Percentiles rank a stretch among this genome's conserved stretches.
Conservation (phyloP, 2,329 filamentous ascomycete species). For the Cyphellophora attinorum region DNA sequence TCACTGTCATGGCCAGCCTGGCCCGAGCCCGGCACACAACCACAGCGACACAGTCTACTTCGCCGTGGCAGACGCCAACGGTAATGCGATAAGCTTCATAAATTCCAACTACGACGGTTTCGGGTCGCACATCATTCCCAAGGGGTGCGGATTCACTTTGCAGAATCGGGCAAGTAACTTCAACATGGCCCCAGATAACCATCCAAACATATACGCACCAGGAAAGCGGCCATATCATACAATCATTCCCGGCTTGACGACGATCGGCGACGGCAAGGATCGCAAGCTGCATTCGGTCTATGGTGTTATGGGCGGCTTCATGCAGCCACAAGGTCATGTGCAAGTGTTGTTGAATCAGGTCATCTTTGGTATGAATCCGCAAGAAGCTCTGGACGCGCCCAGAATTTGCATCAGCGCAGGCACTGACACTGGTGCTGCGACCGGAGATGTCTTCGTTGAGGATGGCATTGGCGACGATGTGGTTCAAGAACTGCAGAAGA, state of each 20-base stretch:
- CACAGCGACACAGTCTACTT: constrained; percentile 95
- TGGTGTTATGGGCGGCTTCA: constrained; percentile 96
- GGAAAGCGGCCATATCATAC: constrained; percentile 92
- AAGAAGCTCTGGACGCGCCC: constrained; percentile 82
- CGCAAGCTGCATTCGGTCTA: constrained; percentile 73
- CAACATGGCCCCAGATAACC: constrained; percentile 51
- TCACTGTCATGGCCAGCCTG: constrained; percentile 53
- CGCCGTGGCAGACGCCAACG: constrained; percentile 65
- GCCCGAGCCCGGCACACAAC: constrained; percentile 63
- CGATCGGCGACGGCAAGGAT: constrained; percentile 50
- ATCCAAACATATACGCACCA: constrained; percentile 73
- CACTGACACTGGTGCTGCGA: constrained; percentile 36
- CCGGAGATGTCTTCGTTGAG: constrained; percentile 58
- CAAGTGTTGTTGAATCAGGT: constrained; percentile 88
- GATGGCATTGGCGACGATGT: constrained; percentile 66
- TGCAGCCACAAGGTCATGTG: constrained; percentile 95
- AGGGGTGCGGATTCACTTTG: constrained; percentile 80
- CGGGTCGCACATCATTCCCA: constrained; percentile 76
- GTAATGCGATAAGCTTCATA: constrained; percentile 93
- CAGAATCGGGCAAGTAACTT: constrained; percentile 90
- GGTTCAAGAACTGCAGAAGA: constrained; percentile 52
- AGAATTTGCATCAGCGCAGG: constrained; percentile 78
- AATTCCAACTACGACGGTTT: constrained; percentile 87
- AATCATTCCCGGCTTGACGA: constrained; percentile 88
- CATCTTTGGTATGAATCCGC: constrained; percentile 69